Evolutionary conservation across 176 grass and related monocot species (phyloP), one percentile per base, ranked within the genome.

Genomic region (Otatea glauca): DNA sequence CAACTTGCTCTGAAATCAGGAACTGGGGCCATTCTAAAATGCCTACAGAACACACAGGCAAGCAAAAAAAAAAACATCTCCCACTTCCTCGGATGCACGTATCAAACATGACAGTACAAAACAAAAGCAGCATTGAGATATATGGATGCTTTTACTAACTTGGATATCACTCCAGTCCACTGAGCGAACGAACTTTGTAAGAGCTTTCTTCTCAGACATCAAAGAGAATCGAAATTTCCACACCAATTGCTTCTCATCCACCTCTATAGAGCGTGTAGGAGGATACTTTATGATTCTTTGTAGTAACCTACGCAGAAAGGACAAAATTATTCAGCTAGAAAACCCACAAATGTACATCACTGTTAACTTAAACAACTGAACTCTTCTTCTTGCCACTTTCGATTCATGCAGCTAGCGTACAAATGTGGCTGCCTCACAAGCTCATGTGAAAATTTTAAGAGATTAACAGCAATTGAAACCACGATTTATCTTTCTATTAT

Each of bases 141-240:
- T 65, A 29, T 23, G 1, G 45, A 37, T 21, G 35, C 21, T 82
- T n/a, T 72, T 58, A 80, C 78, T 74, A 54, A 98, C 96, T 81
- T 95, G 91, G 72, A 94, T 81, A 92, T 98, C 93, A 11, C 89
- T 98, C 96, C 96, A 94, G 83, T 98, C 91, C 77, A 98, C 93
- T 78, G 89, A 89, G 55, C 88, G 91, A 29, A 89, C 76, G 9
- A 98, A 95, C 59, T 95, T 92, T 18, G 91, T 94, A 32, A 90
- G 88, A 80, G 96, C 96, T 85, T 91, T 98, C 86, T 98, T 98
- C 86, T 98, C 88, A 82, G 89, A 93, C 89, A 94, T 98, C 83
- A 98, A 90, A 88, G 89, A 98, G 78, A 98, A 98, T 89, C 89
- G 89, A 64, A 98, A 98, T 83, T 89, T 95, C 96, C 93, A 95